These are phyloP conservation scores for Dendrothele bispora DNA, from an alignment of 768 basidiomycete genomes.

Conservation along the genomic window DNA sequence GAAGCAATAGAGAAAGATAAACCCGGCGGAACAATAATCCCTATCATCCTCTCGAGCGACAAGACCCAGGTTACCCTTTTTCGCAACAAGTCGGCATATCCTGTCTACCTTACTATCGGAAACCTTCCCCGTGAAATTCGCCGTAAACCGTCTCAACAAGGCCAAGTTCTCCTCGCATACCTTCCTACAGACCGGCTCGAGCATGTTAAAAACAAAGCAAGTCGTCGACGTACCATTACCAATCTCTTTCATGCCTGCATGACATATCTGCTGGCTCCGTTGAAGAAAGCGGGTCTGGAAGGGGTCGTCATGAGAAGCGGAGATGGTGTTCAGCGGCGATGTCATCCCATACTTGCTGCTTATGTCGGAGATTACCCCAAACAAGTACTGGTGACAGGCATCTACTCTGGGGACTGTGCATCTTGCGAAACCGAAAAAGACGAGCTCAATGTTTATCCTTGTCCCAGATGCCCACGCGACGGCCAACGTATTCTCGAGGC, in stretches of 20 bases:
- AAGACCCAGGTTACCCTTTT: too few species aligned
- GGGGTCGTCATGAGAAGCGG: slow-evolving; percentile 15
- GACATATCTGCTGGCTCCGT: slow-evolving; percentile 18
- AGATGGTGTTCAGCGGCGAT: slow-evolving; percentile 20
- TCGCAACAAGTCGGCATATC: too few species aligned
- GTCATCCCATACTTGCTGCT: too few species aligned
- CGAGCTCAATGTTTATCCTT: background rate
- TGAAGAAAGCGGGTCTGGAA: slow-evolving; percentile 11
- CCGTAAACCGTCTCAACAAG: slow-evolving; percentile 3
- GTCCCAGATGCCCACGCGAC: background rate
- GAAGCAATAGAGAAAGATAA: background rate
- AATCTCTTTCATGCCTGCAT: slow-evolving; percentile 30
- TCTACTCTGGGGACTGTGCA: slow-evolving; percentile 11
- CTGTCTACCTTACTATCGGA: slow-evolving; percentile 31
- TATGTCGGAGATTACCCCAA: slow-evolving; percentile 15
- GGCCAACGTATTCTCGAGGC: background rate
- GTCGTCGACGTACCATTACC: slow-evolving; percentile 11
- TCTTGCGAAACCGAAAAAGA: slow-evolving; percentile 2
- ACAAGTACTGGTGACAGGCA: slow-evolving; percentile 12
- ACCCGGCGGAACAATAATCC: slow-evolving; percentile 16
- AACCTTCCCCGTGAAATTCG: slow-evolving; percentile 17
- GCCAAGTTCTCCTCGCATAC: too few species aligned
- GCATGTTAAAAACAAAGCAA: slow-evolving; percentile 10
- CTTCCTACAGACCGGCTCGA: slow-evolving; percentile 27
- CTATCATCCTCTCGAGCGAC: too few species aligned